Conservation (phyloP, 2,329 filamentous ascomycete genomes). For the Fusarium mangiferae region DNA sequence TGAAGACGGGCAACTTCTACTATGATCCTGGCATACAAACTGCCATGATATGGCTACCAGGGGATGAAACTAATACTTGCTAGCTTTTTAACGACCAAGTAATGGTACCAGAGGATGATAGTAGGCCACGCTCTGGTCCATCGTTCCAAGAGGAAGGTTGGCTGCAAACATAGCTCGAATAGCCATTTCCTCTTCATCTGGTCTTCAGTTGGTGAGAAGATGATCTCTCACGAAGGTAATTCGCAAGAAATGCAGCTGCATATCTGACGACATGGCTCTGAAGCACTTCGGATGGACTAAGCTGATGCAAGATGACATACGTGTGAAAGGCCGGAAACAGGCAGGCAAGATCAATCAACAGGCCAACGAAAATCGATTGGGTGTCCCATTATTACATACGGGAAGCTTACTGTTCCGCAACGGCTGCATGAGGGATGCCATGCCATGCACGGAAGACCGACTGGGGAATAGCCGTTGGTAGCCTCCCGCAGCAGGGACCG, state of each 20-base stretch:
- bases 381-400: neutral
- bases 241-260: neutral
- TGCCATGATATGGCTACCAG: too few species aligned
- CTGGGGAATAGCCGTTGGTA: slow-evolving; percentile 9
- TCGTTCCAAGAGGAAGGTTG: neutral
- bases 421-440: slow-evolving; percentile 8
- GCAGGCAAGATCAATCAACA: neutral
- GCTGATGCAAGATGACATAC: slow-evolving; percentile 11
- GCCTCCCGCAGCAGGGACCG: slow-evolving; percentile 8
- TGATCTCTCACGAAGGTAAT: neutral
- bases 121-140: neutral
- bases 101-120: neutral
- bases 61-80: neutral
- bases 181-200: neutral
- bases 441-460: slow-evolving; percentile 7
- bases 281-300: neutral
- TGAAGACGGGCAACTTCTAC: neutral
- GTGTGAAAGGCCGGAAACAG: neutral
- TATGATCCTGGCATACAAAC: neutral
- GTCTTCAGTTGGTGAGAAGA: neutral
- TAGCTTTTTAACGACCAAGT: neutral
- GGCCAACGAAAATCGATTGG: neutral
- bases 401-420: slow-evolving; percentile 6
- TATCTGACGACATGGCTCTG: neutral
- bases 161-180: neutral